A percentile compares a stretch with the other conserved stretches of the same genome.
Conservation (phyloP, 2,329 filamentous ascomycete species). For the Phaeophleospora eucalypticola region DNA sequence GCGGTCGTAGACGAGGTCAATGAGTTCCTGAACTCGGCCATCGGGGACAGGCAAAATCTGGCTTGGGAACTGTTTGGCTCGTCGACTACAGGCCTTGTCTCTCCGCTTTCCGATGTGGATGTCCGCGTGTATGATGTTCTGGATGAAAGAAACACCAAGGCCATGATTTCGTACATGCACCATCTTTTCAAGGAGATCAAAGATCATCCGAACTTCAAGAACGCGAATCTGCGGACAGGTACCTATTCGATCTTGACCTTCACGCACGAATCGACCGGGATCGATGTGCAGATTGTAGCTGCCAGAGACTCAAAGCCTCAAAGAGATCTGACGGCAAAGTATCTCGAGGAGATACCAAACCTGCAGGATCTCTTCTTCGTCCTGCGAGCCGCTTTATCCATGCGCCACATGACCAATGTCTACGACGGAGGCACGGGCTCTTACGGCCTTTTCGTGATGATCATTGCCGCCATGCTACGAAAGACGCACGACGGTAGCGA, state of each 20-base stretch:
- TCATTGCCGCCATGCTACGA: slow-evolving; percentile 47
- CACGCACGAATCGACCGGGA: slow-evolving; percentile 45
- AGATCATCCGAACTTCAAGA: neutral
- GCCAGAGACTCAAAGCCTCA: slow-evolving; percentile 39
- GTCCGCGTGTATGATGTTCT: slow-evolving; percentile 37
- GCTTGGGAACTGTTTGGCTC: slow-evolving; percentile 49
- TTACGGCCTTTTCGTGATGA: slow-evolving; percentile 55
- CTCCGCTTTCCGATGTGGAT: slow-evolving; percentile 54
- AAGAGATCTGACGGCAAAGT: slow-evolving; percentile 43
- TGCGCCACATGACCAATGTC: slow-evolving; percentile 48
- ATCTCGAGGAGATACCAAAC: slow-evolving; percentile 47
- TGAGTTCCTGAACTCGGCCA: slow-evolving; percentile 22
- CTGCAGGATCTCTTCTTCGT: slow-evolving; percentile 49
- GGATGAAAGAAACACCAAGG: slow-evolving; percentile 18
- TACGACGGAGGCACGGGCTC: slow-evolving; percentile 49
- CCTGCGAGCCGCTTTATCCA: slow-evolving; percentile 48
- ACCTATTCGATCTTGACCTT: slow-evolving; percentile 40
- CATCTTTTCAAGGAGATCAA: neutral
- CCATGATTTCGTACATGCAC: neutral
- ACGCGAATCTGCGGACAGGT: slow-evolving; percentile 21
- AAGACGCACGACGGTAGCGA: neutral
- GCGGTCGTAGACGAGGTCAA: slow-evolving; percentile 33
- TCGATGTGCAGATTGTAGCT: slow-evolving; percentile 52
- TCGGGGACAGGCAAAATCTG: slow-evolving; percentile 16
- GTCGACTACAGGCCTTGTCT: slow-evolving; percentile 48